A percentile compares a stretch with the other conserved stretches of the same genome.
phyloP scores from a whole-genome alignment of 2,329 filamentous ascomycete genomes.

The Trichoderma breve region DNA sequence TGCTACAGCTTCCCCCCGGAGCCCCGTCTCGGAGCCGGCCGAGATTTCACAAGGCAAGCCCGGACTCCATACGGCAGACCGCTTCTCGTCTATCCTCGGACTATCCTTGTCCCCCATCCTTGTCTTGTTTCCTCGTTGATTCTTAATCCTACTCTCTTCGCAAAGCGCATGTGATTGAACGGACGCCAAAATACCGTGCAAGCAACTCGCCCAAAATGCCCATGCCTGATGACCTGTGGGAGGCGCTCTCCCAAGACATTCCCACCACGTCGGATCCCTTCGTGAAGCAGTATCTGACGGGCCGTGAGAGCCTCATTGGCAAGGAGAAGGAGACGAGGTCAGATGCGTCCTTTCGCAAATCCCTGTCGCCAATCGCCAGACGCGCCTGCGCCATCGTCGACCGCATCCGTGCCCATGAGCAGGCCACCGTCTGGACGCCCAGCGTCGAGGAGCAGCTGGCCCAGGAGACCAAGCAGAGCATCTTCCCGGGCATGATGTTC shows the following conservation, averaged over 20 bases:
- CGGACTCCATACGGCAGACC: background rate
- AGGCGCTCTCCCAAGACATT: constrained; percentile 54
- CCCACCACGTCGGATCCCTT: constrained; percentile 66
- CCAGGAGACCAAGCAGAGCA: constrained; percentile 57
- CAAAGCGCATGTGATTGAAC: background rate
- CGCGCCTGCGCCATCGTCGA: constrained; percentile 78
- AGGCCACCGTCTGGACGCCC: constrained; percentile 71
- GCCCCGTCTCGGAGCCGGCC: constrained; percentile 15
- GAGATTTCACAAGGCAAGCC: background rate
- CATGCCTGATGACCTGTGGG: constrained; percentile 58
- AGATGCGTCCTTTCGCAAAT: constrained; percentile 67
- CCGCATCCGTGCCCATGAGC: constrained; percentile 75
- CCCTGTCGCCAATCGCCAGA: constrained; percentile 74
- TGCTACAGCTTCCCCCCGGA: background rate
- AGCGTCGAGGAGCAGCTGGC: constrained; percentile 69
- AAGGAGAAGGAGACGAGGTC: constrained; percentile 82
- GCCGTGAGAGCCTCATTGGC: constrained; percentile 70
- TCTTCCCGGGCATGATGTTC: constrained; percentile 94
- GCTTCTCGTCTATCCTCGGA: background rate
- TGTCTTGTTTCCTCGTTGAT: background rate
- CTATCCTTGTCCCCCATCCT: background rate
- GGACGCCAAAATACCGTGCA: background rate
- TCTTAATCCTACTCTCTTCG: background rate
- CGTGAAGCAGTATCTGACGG: constrained; percentile 76
- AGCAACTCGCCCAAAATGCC: constrained; percentile 31